A percentile compares a stretch with the other conserved stretches of the same genome.
Evolutionary conservation across 108 stramenopile genomes (phyloP).

Genomic region (Pseudonitzschia delicatissima): DNA sequence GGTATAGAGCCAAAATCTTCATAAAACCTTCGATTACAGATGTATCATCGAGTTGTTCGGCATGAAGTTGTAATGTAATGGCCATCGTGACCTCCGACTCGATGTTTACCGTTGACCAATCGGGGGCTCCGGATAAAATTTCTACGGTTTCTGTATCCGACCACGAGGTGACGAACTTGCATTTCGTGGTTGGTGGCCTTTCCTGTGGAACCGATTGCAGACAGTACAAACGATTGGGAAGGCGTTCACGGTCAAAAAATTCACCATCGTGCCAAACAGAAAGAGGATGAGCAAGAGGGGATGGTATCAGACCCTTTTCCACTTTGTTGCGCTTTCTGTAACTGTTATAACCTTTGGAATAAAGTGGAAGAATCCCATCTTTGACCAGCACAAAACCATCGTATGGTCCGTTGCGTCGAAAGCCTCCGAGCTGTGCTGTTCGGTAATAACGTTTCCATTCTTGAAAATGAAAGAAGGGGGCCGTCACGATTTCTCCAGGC

Average conservation of each 20-base stretch:
- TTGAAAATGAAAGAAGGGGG: constrained; percentile 91
- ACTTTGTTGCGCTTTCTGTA: background rate
- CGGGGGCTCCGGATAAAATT: constrained; percentile 44
- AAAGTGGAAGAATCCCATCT: constrained; percentile 71
- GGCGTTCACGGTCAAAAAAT: constrained; percentile 24
- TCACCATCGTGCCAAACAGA: constrained; percentile 36
- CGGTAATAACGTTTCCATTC: constrained; percentile 89
- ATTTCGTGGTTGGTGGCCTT: constrained; percentile 32
- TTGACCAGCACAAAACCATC: constrained; percentile 46
- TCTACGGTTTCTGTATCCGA: constrained; percentile 29
- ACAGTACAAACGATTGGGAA: constrained; percentile 51
- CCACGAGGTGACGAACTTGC: constrained; percentile 46
- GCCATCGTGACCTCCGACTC: constrained; percentile 68
- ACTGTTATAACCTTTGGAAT: background rate
- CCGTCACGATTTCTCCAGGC: constrained; percentile 53
- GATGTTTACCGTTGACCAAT: constrained; percentile 47
- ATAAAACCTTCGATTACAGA: constrained; percentile 39
- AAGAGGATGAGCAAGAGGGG: constrained; percentile 38
- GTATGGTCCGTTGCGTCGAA: constrained; percentile 24
- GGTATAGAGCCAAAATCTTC: constrained; percentile 56
- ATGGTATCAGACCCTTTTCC: constrained; percentile 14
- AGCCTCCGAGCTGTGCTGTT: constrained; percentile 49
- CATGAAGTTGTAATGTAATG: constrained; percentile 68
- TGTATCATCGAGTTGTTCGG: constrained; percentile 44
- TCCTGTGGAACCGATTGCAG: constrained; percentile 30